Base-by-base conservation (phyloP, 176 grass and related monocot genomes). In the Phragmites australis region DNA sequence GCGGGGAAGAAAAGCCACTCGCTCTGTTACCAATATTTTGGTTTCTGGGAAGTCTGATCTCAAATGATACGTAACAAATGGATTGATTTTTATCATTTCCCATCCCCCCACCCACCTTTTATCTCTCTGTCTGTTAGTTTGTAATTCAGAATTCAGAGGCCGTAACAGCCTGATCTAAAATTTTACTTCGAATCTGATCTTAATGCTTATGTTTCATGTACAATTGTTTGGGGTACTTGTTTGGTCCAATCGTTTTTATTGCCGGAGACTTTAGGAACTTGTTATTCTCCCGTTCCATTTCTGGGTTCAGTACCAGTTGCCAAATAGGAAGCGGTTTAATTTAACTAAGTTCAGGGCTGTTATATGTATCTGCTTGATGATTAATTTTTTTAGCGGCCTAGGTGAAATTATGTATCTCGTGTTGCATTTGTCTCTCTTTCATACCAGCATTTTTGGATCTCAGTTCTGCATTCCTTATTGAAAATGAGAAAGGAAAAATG, bases 211-310 rank as follows among this genome's bases (percentile, higher is more conserved):
- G 29, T 47, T 75, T 29, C 8, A 2, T 14, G 3, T 57, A 68
- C 22, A 58, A 12, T 68, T 40, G 19, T 84, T 47, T 12, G 17
- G 32, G 14, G 55, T 54, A 73, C 57, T 73, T 43, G 41, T 39
- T 31, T 53, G 49, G 32, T 76, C 26, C 31, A 26, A n/a, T 13
- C 31, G 21, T 34, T 81, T 70, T n/a, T 73, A 54, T 30, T 18
- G 54, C 54, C 9, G 15, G n/a, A 32, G 18, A 77, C 63, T 22
- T 77, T 58, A 65, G 48, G 34, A 77, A 57, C 37, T 19, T 82
- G 25, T 23, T 39, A 1, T 29, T 52, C 23, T 7, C 29, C 25
- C 6, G 40, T 68, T 84, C 31, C 71, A 75, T 84, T 74, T 79
- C 60, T 53, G 66, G 61, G 70, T 39, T n/a, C 21, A 23, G 34